phyloP scores from a whole-genome alignment of 2,329 filamentous ascomycete species.

The Fusarium xyrophilum region DNA sequence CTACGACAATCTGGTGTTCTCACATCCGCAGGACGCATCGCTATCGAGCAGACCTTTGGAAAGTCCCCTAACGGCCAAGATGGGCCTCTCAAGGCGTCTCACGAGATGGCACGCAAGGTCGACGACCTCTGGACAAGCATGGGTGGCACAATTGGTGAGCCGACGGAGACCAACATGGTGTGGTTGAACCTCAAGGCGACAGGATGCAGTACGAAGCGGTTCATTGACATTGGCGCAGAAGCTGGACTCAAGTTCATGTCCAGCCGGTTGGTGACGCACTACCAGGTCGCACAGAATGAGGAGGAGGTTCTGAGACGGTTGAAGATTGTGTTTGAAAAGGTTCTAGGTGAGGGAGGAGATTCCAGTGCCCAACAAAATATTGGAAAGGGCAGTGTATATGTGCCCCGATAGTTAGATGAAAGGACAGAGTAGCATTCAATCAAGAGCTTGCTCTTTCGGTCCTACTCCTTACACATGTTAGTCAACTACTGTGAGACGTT shows the following conservation, averaged over 20 bases:
- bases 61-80: constrained; percentile 49
- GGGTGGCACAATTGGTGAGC: constrained; percentile 72
- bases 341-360: constrained; percentile 38
- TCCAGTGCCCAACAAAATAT: constrained; percentile 19
- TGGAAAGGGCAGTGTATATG: constrained; percentile 41
- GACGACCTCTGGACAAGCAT: constrained; percentile 74
- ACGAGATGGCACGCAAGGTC: constrained; percentile 67
- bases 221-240: constrained; percentile 51
- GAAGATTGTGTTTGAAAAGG: constrained; percentile 59
- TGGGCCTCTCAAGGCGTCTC: constrained; percentile 66
- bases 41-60: constrained; percentile 61
- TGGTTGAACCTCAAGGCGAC: constrained; percentile 77
- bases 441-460: not conserved
- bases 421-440: not conserved
- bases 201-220: constrained; percentile 51
- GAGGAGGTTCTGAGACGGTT: constrained; percentile 66
- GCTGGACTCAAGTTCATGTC: constrained; percentile 53
- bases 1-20: constrained; percentile 76
- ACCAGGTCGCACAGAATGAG: constrained; percentile 67
- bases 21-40: constrained; percentile 73
- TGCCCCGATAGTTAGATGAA: constrained; percentile 29
- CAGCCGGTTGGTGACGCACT: constrained; percentile 56
- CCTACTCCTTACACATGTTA: not conserved
- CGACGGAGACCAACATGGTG: constrained; percentile 90
- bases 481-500: not conserved